These are phyloP conservation scores for Phytophthora lateralis DNA, from an alignment of 352 stramenopile genomes.

Conservation along the genomic window DNA sequence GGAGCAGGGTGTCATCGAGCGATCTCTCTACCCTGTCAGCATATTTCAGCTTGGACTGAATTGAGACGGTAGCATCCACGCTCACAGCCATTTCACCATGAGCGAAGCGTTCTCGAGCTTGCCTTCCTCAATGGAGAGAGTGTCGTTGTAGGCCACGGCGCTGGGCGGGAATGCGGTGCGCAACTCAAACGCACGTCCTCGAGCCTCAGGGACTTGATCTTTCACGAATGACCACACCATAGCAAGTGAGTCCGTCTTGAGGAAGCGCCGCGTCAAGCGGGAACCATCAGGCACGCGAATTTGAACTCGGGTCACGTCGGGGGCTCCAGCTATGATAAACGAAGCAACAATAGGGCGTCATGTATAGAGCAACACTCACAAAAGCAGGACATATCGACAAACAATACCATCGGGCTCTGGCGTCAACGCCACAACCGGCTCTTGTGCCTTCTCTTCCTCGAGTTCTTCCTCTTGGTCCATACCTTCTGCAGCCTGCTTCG, in stretches of 20 bases:
- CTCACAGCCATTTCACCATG: conserved; percentile 76
- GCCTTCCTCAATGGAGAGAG: conserved; percentile 59
- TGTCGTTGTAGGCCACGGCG: conserved; percentile 56
- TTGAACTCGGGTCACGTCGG: conserved; percentile 68
- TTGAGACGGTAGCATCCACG: background rate
- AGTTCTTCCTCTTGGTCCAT: conserved; percentile 43
- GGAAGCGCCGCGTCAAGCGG: conserved; percentile 71
- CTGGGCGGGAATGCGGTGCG: conserved; percentile 70
- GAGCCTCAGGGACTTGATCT: conserved; percentile 76
- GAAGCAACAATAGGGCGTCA: background rate
- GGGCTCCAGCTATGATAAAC: conserved; percentile 41
- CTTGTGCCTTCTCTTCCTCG: conserved; percentile 48
- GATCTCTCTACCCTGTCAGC: no score
- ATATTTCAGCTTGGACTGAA: background rate
- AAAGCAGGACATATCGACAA: background rate
- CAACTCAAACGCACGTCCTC: conserved; percentile 71
- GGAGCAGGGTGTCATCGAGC: background rate
- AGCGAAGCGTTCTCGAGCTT: conserved; percentile 80
- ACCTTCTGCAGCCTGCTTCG: conserved; percentile 33
- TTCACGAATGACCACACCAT: conserved; percentile 76
- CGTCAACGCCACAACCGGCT: conserved; percentile 45
- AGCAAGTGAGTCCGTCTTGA: conserved; percentile 69
- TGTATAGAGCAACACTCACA: conserved; percentile 9
- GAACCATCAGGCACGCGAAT: conserved; percentile 72
- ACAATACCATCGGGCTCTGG: conserved; percentile 64